Percentiles rank a stretch among this genome's conserved stretches.
These are phyloP conservation scores for Cystobasidiopsis lactophilus DNA, from an alignment of 768 basidiomycete genomes.

Conservation along the genomic window DNA sequence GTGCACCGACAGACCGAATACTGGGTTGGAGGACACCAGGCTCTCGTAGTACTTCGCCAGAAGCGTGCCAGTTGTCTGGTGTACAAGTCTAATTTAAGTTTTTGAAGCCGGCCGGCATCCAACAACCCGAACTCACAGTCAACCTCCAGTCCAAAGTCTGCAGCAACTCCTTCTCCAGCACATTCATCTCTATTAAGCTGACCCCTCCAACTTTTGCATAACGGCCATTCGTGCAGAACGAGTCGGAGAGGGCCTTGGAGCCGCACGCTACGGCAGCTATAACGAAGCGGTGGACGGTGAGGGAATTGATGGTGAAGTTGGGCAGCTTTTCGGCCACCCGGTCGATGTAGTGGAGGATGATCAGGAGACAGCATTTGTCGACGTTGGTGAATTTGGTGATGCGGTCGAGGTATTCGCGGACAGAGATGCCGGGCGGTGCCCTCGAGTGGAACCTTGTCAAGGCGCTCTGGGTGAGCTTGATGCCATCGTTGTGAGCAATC, in stretches of 20 bases:
- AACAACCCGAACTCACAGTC: slow-evolving; percentile 36
- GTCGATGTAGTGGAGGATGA: slow-evolving; percentile 75
- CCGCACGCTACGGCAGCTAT: slow-evolving; percentile 81
- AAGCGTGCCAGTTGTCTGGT: slow-evolving; percentile 13
- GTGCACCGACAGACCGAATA: slow-evolving; percentile 5
- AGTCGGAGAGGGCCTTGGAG: slow-evolving; percentile 84
- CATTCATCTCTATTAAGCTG: slow-evolving; percentile 68
- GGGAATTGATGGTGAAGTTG: slow-evolving; percentile 72
- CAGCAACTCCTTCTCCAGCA: slow-evolving; percentile 84
- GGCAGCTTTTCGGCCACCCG: slow-evolving; percentile 72
- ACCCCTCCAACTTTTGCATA: slow-evolving; percentile 96
- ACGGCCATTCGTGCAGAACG: slow-evolving; percentile 79
- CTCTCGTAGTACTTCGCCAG: slow-evolving; percentile 18
- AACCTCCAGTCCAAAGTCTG: slow-evolving; percentile 80
- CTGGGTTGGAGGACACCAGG: slow-evolving; percentile 15
- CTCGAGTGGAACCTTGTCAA: slow-evolving; percentile 93
- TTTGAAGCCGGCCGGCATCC: background rate
- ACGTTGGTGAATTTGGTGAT: slow-evolving; percentile 89
- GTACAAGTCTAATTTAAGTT: background rate
- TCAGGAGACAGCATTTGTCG: slow-evolving; percentile 64
- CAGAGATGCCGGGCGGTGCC: slow-evolving; percentile 61
- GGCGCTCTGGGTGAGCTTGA: slow-evolving; percentile 68
- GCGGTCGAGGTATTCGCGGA: slow-evolving; percentile 79
- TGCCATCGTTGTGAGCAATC: slow-evolving; percentile 86
- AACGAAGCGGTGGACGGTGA: slow-evolving; percentile 93